Evolutionary conservation across 768 basidiomycete genomes (phyloP).

Genomic region (Tubosaeta sp.): DNA sequence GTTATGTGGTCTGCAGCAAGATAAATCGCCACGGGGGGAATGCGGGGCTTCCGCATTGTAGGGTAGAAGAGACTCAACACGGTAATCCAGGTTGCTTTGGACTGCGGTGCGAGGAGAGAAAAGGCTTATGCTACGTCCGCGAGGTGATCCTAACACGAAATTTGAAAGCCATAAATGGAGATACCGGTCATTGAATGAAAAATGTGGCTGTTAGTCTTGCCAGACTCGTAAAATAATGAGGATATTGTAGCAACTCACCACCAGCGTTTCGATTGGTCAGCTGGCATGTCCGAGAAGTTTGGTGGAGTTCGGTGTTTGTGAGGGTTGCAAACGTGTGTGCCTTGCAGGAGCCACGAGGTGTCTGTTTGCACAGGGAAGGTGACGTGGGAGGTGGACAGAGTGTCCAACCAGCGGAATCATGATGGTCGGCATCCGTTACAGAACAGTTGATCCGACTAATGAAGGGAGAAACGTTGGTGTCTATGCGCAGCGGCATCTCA

Average conservation of each 20-base stretch:
- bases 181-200: constrained; percentile 18
- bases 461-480: constrained; percentile 26
- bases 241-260: constrained; percentile 27
- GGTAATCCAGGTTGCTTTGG: constrained; percentile 16
- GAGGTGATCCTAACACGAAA: constrained; percentile 25
- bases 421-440: constrained; percentile 11
- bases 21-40: constrained; percentile 24
- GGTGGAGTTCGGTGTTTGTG: constrained; percentile 32
- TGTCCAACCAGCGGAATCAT: constrained; percentile 10
- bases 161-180: constrained; percentile 16
- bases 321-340: constrained; percentile 29
- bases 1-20: constrained; percentile 22
- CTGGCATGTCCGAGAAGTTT: constrained; percentile 20
- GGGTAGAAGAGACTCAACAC: constrained; percentile 19
- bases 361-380: constrained; percentile 20
- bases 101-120: constrained; percentile 28
- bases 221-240: constrained; percentile 3
- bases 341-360: constrained; percentile 30
- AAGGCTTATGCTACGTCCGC: constrained; percentile 32
- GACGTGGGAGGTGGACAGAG: constrained; percentile 17
- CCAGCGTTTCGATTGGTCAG: constrained; percentile 23
- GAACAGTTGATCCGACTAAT: constrained; percentile 17
- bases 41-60: constrained; percentile 33
- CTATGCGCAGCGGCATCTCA: constrained; percentile 29
- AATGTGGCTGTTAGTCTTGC: constrained; percentile 19